Evolutionary conservation across 2,329 filamentous ascomycete species (phyloP), one percentile per base, ranked within the genome.

Genomic region (Aureobasidium mangrovei): DNA sequence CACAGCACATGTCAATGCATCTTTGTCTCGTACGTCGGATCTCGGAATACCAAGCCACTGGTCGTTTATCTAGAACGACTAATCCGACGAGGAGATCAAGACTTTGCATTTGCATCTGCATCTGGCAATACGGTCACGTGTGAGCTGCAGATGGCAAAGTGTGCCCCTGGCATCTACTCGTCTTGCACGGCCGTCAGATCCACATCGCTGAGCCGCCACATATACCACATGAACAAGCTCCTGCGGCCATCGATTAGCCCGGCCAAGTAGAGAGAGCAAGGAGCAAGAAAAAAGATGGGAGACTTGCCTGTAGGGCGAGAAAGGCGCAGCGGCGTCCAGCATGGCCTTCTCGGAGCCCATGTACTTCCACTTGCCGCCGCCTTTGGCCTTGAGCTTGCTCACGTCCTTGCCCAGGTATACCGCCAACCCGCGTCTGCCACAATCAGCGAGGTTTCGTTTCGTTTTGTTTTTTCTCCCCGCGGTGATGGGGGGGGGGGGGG

Each of bases 211-310:
- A 91, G 83, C 56, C 85, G 77, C 91, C 91, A 96, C 87, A 95
- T 95, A 67, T 95, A 95, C 91, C 91, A 96, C 91, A 96, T 96
- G 65, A 95, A 95, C 41, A 96, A 68, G 63, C 85, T 93, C 65
- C 91, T 84, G 51, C 4, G 40, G 3, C 28, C 28, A 44, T 41
- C 61, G 56, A n/a, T 35, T 31, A 46, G 40, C 24, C 31, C 12
- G 32, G 3, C 41, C 6, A 28, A 57, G 7, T 9, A 24, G 9
- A 46, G n/a, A 52, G 12, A 18, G 9, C 12, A 24, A 6, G 35
- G 49, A 41, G 10, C n/a, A 12, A 1, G 3, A 36, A 10, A 18
- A 3, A 56, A 6, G 7, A 39, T 39, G 36, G 36, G 18, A 39
- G 28, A 72, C 72, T 64, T 70, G 82, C 80, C 82, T 77, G 70